Evolutionary conservation across 139 green algal species (phyloP), one percentile per base, ranked within the genome.

Genomic region (Microglena sp.): DNA sequence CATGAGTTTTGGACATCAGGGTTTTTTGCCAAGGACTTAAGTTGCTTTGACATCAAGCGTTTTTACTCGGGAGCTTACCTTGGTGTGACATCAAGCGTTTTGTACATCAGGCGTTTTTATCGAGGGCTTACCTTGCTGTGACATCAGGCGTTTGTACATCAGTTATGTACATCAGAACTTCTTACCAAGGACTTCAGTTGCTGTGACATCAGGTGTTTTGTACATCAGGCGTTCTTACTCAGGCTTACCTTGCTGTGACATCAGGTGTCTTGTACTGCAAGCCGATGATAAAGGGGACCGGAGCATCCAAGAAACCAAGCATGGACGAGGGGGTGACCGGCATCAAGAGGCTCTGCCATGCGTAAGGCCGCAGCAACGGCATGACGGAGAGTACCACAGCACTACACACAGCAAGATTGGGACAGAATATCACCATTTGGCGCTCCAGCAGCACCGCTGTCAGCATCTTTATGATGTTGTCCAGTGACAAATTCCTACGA

Each of bases 361-460:
- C 32, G 60, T 44, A 67, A 27, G 60, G 60, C 35, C 43, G 34
- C 28, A 67, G 34, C 60, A 67, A 27, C 26, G 60, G 60, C 26
- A 67, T 28, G 5, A 67, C 7, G 4, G 60, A 34, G 24, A 97
- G 79, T 56, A 92, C 89, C 29, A 79, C 62, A 1, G 70, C 71
- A 29, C 58, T 72, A 53, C 96, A 75, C 55, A 90, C 66, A 40
- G 81, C 77, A 21, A 93, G 66, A 73, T 92, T 87, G 36, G 88
- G 88, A 72, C 83, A 92, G 69, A 97, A 93, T 31, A 97, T 71
- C 22, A 94, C 88, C 33, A 93, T 68, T 75, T 95, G 87, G 66
- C 81, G 81, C 82, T 97, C 91, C 54, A 96, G 77, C 75, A 97
- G 74, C 2, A 71, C 82, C 5, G 75, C 84, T 15, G 82, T 86